These are phyloP conservation scores for Furcasterigmium furcatum DNA, from an alignment of 2,329 filamentous ascomycete species.

Conservation along the genomic window DNA sequence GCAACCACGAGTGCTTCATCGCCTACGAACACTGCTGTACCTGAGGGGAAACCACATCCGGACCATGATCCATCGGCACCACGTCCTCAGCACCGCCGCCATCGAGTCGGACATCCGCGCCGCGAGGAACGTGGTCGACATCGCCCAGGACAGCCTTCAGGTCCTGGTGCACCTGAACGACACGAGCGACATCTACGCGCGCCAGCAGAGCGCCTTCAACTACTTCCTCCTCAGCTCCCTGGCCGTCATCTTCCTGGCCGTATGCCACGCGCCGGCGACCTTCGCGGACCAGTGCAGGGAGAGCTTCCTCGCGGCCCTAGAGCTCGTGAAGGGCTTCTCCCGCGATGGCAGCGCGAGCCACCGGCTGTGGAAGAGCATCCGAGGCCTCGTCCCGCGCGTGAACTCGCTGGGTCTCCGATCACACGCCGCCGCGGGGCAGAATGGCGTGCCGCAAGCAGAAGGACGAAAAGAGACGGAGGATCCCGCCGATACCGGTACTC, in stretches of 20 bases:
- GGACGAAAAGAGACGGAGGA: neutral
- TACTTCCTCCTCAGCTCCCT: constrained; percentile 36
- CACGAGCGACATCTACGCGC: constrained; percentile 31
- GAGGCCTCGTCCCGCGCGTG: constrained; percentile 26
- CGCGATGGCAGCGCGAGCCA: constrained; percentile 25
- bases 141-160: constrained; percentile 25
- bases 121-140: constrained; percentile 35
- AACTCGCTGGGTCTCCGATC: constrained; percentile 18
- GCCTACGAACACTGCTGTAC: constrained; percentile 37
- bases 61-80: constrained; percentile 39
- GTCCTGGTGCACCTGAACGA: constrained; percentile 31
- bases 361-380: constrained; percentile 30
- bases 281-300: constrained; percentile 33
- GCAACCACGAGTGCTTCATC: constrained; percentile 32
- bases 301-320: constrained; percentile 25
- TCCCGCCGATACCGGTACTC: constrained; percentile 7
- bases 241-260: constrained; percentile 37
- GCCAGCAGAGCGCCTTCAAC: constrained; percentile 34
- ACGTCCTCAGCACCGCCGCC: constrained; percentile 31
- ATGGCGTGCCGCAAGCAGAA: neutral
- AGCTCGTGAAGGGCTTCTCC: constrained; percentile 27
- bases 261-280: constrained; percentile 36
- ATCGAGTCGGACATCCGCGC: constrained; percentile 29
- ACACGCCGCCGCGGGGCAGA: constrained; percentile 8
- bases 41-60: constrained; percentile 41